Evolutionary conservation across 2,329 filamentous ascomycete genomes (phyloP).

Genomic region (Stylonectria norvegica): DNA sequence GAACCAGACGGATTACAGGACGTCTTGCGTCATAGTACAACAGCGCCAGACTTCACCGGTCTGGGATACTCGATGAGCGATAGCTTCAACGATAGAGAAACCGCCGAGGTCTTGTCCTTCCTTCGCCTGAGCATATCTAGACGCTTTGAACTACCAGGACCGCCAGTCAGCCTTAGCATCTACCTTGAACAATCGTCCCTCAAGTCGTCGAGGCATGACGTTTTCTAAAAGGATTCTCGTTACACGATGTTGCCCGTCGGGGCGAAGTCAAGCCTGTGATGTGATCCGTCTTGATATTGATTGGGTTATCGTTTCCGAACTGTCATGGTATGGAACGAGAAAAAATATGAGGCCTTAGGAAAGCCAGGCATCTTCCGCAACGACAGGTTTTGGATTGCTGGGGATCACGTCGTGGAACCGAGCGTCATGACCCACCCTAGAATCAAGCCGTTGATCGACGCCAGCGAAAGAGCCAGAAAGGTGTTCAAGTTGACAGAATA

Average conservation of each 20-base stretch:
- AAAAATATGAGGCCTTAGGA: conserved; percentile 38
- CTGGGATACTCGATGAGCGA: too few relatives aligned
- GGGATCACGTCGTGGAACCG: conserved; percentile 48
- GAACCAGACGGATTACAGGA: too few relatives aligned
- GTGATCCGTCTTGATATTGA: conserved; percentile 42
- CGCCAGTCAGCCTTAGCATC: neutral
- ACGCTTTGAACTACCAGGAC: neutral
- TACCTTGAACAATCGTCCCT: neutral
- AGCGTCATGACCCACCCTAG: conserved; percentile 35
- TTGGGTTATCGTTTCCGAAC: conserved; percentile 45
- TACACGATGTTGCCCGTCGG: conserved; percentile 36
- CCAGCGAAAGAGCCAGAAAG: conserved; percentile 34
- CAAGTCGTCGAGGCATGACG: conserved; percentile 35
- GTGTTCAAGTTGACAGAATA: conserved; percentile 43
- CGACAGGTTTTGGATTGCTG: conserved; percentile 48
- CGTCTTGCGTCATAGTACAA: too few relatives aligned
- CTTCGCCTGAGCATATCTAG: too few relatives aligned
- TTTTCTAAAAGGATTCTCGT: conserved; percentile 44
- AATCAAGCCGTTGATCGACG: conserved; percentile 35
- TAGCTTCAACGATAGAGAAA: too few relatives aligned
- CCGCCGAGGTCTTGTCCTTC: too few relatives aligned
- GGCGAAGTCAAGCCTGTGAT: conserved; percentile 37
- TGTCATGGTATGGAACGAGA: conserved; percentile 42
- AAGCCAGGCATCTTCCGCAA: conserved; percentile 45
- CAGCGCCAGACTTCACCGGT: too few relatives aligned